Base-by-base conservation (phyloP, 345 rosid genomes). In the Iberis pinnata region DNA sequence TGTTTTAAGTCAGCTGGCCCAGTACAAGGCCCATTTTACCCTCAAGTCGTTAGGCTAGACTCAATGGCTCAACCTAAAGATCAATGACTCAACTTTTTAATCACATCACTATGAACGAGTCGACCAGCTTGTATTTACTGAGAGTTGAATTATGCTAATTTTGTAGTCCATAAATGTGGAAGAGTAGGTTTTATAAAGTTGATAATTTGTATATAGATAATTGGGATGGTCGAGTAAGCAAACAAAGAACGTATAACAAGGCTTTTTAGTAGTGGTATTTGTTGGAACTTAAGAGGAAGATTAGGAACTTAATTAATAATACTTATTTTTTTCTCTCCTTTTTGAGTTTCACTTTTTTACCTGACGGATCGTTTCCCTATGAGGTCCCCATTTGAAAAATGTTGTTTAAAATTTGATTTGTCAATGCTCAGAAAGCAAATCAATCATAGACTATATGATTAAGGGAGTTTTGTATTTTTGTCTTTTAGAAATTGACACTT, bases 391-490 rank as follows among this genome's bases (percentile, higher is more conserved):
- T 52, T 59, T 65, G 65, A 44, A 52, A 65, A 33, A 66, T 29
- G 12, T 2, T n/a, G 36, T 43, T 44, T 18, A 5, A 22, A 5
- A 18, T 43, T 43, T 13, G 11, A 11, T 66, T 65, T 59, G 60
- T 52, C 49, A 32, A 9, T 32, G 10, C 54, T 29, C 29, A 10
- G 20, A 66, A 66, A 58, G 70, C 17, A 36, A 44, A 50, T 45
- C 70, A 67, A 53, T 67, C 56, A 67, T 59, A 37, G 46, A 67
- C 45, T 40, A 47, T 45, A 58, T 67, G 49, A 60, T 68, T 60
- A 55, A 39, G 2, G 47, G 22, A 32, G 13, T n/a, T 58, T 56
- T 48, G 42, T 27, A 49, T 61, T 16, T 48, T 68, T 60, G 72
- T 54, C 67, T 16, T 68, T 60, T 67, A 25, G 19, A 60, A 48